These are phyloP conservation scores for Cladosporium halotolerans DNA, from an alignment of 2,329 filamentous ascomycete species.

Conservation along the genomic window DNA sequence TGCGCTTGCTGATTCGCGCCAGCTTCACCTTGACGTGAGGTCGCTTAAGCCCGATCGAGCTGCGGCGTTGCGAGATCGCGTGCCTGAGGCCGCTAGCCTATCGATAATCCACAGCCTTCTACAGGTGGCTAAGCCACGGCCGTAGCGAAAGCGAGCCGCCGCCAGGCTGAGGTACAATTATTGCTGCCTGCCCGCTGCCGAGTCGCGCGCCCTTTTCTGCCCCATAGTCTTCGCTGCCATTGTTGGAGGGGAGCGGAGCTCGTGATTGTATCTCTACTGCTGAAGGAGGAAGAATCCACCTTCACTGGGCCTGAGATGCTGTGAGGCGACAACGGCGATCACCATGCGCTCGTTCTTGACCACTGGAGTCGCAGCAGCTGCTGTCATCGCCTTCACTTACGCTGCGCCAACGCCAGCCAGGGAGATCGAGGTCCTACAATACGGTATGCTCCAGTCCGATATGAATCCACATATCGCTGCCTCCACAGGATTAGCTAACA, in stretches of 20 bases:
- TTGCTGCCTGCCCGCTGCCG: background rate
- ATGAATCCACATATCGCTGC: no score
- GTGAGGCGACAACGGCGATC: background rate
- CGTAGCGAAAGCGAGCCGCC: background rate
- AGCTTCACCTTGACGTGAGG: background rate
- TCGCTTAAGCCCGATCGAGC: background rate
- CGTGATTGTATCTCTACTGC: background rate
- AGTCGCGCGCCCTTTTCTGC: background rate
- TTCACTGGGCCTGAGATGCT: background rate
- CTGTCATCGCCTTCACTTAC: constrained; percentile 4
- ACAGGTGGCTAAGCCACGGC: no score
- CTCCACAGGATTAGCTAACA: background rate
- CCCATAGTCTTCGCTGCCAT: background rate
- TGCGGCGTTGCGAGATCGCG: no score
- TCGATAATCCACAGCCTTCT: no score
- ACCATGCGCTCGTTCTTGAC: constrained; percentile 9
- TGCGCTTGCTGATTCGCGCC: no score
- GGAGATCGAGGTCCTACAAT: constrained; percentile 8
- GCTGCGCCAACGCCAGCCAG: constrained; percentile 2
- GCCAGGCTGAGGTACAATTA: background rate
- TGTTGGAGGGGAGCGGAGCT: background rate
- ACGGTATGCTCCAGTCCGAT: constrained; percentile 1
- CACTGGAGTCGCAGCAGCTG: background rate
- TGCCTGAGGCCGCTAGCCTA: no score
- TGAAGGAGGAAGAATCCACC: background rate